These are phyloP conservation scores for Botrytis hyacinthi DNA, from an alignment of 2,329 filamentous ascomycete species.

Conservation along the genomic window DNA sequence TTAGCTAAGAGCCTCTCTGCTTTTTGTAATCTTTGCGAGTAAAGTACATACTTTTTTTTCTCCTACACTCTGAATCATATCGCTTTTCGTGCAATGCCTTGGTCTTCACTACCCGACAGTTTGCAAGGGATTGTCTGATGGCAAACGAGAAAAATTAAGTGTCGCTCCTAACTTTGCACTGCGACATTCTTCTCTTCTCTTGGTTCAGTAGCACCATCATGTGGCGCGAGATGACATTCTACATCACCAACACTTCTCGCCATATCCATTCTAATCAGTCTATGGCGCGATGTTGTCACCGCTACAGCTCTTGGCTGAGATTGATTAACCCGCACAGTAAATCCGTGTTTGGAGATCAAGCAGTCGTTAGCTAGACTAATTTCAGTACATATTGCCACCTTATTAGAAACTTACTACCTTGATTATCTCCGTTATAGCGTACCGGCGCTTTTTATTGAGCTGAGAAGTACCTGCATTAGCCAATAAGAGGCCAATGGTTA, in stretches of 20 bases:
- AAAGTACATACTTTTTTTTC: too few species aligned
- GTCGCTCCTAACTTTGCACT: neutral
- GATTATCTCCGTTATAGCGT: accelerated
- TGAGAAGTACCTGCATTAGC: neutral
- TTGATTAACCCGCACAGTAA: neutral
- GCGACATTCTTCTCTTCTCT: neutral
- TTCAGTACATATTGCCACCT: neutral
- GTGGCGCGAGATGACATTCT: too few species aligned
- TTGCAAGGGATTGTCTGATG: neutral
- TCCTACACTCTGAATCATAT: too few species aligned
- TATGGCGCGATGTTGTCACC: neutral
- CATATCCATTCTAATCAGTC: neutral
- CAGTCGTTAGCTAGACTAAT: neutral
- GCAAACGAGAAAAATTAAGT: neutral
- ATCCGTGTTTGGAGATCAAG: neutral
- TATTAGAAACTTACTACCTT: neutral
- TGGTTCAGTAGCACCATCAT: neutral
- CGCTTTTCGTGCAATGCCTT: neutral
- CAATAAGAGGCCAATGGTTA: neutral
- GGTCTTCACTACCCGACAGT: too few species aligned
- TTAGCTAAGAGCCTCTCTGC: neutral
- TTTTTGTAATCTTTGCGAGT: neutral
- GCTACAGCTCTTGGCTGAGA: neutral
- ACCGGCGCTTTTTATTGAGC: neutral
- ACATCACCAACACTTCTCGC: neutral